phyloP scores from a whole-genome alignment of 2,329 filamentous ascomycete genomes.

The Diaporthe vaccinii region DNA sequence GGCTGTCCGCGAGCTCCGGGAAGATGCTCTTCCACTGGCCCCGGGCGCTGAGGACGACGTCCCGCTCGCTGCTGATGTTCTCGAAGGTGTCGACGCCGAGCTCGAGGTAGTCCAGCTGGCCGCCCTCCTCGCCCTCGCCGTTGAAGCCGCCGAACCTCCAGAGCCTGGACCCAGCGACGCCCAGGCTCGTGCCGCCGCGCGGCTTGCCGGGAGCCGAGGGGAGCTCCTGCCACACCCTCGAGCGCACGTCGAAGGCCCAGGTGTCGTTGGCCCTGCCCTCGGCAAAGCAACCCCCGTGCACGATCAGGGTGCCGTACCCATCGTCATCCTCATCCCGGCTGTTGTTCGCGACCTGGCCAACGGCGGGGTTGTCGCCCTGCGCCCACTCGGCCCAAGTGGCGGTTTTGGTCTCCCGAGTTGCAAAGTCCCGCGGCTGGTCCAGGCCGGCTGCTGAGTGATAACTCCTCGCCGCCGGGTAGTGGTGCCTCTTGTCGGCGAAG shows the following conservation, averaged over 20 bases:
- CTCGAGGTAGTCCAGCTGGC: constrained; percentile 76
- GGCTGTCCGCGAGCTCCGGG: constrained; percentile 47
- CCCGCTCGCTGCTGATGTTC: constrained; percentile 61
- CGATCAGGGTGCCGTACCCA: constrained; percentile 77
- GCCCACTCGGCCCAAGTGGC: constrained; percentile 67
- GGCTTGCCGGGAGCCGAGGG: constrained; percentile 75
- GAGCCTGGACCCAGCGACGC: constrained; percentile 72
- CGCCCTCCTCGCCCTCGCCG: constrained; percentile 77
- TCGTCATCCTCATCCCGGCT: constrained; percentile 72
- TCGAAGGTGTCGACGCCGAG: constrained; percentile 69
- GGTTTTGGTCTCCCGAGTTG: background rate
- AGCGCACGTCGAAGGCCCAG: constrained; percentile 81
- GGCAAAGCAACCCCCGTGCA: constrained; percentile 82
- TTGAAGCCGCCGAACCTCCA: constrained; percentile 88
- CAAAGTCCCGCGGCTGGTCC: constrained; percentile 68
- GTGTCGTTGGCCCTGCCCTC: constrained; percentile 72
- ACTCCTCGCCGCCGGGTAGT: constrained; percentile 75
- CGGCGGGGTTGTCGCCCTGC: constrained; percentile 66
- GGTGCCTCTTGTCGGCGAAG: constrained; percentile 46
- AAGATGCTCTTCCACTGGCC: constrained; percentile 68
- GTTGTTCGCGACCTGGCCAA: constrained; percentile 68
- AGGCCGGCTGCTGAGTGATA: constrained; percentile 75
- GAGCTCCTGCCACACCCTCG: constrained; percentile 76
- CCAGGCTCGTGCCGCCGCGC: constrained; percentile 77
- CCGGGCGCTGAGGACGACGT: constrained; percentile 64